Evolutionary conservation across 2,329 filamentous ascomycete species (phyloP).

Genomic region (Aspergillus proliferans): DNA sequence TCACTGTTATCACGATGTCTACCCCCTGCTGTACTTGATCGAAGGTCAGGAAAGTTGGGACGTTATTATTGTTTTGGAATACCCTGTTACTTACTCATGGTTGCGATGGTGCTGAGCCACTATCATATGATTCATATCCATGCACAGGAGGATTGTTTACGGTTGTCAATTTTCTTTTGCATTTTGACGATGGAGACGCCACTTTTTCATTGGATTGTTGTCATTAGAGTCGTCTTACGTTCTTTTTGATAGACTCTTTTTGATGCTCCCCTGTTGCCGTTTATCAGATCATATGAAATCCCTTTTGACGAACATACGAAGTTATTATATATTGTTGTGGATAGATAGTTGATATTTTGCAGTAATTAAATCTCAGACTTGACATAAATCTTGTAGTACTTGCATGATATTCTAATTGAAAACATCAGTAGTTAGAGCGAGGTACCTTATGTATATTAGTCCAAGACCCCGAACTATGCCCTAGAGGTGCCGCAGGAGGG

Average conservation of each 20-base stretch:
- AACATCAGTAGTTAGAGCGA: too few species aligned
- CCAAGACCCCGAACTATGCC: too few species aligned
- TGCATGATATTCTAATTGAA: too few species aligned
- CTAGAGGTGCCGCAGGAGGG: too few species aligned
- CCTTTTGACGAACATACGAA: conserved; percentile 15
- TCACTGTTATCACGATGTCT: not conserved
- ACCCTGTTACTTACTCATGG: conserved; percentile 9
- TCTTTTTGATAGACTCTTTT: not conserved
- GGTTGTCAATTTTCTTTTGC: not conserved
- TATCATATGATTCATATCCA: not conserved
- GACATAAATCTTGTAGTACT: too few species aligned
- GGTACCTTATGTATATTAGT: too few species aligned
- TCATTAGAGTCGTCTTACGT: not conserved
- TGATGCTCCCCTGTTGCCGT: not conserved
- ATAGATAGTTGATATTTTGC: not conserved
- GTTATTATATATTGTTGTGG: conserved; percentile 4
- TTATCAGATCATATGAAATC: conserved; percentile 8
- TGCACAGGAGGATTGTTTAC: not conserved
- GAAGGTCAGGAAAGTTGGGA: not conserved
- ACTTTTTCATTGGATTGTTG: not conserved
- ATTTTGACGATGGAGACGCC: not conserved
- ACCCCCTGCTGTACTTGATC: too few species aligned
- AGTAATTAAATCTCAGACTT: not conserved
- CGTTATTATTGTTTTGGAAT: conserved; percentile 12
- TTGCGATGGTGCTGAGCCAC: conserved; percentile 5